These are phyloP conservation scores for Cutaneotrichosporon curvatum DNA, from an alignment of 1,284 basidiomycete species.

Conservation along the genomic window DNA sequence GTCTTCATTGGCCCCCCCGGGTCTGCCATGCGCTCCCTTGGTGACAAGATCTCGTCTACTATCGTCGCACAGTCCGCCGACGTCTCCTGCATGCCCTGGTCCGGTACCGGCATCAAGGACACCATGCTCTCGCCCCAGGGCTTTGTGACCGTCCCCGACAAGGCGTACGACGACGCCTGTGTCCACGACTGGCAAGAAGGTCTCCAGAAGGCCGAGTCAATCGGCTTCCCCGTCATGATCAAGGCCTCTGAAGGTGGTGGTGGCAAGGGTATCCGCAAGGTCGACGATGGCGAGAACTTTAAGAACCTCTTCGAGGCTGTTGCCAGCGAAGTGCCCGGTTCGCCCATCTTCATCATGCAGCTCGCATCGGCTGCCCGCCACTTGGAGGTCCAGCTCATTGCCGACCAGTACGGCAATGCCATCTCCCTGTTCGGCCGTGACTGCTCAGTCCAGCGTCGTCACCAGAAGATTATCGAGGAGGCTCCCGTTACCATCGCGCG, in stretches of 20 bases:
- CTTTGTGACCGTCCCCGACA: constrained; percentile 88
- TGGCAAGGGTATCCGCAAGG: constrained; percentile 96
- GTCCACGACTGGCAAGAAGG: constrained; percentile 87
- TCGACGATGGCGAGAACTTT: constrained; percentile 76
- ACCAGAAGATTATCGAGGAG: constrained; percentile 99
- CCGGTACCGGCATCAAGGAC: constrained; percentile 87
- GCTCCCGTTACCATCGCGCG: constrained; percentile 97
- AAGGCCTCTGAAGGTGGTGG: constrained; percentile 99
- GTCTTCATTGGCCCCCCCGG: constrained; percentile 99
- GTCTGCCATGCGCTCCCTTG: constrained; percentile 96
- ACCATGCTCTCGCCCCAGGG: constrained; percentile 80
- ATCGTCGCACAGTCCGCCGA: constrained; percentile 96
- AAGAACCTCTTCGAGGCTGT: constrained; percentile 92
- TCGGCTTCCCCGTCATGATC: constrained; percentile 99
- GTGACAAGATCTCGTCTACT: constrained; percentile 99
- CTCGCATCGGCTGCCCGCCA: constrained; percentile 95
- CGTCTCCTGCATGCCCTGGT: constrained; percentile 99
- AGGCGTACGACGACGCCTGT: constrained; percentile 84
- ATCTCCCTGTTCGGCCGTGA: constrained; percentile 99
- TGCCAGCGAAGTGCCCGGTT: constrained; percentile 92
- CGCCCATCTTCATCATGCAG: constrained; percentile 99
- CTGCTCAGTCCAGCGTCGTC: constrained; percentile 97
- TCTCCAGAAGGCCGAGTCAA: constrained; percentile 70
- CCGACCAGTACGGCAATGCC: constrained; percentile 98
- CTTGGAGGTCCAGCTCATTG: constrained; percentile 95